These are phyloP conservation scores for Beverwykella pulmonaria DNA, from an alignment of 495 filamentous ascomycete genomes.

Conservation along the genomic window DNA sequence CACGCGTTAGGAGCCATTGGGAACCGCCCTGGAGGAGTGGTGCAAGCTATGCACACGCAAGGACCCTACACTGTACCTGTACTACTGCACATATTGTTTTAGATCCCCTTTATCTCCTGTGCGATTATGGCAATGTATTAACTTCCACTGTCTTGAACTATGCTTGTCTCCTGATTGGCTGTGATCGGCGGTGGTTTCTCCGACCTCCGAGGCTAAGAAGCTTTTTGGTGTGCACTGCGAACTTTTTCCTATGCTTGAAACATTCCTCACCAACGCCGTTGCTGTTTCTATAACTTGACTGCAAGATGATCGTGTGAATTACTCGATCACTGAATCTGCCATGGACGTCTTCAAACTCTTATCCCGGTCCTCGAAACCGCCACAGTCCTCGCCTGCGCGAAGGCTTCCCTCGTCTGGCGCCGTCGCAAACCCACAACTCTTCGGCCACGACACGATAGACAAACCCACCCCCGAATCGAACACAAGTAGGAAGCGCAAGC, in stretches of 20 bases:
- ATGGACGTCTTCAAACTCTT: slow-evolving; percentile 72
- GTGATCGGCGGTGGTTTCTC: slow-evolving; percentile 14
- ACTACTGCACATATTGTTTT: slow-evolving; percentile 41
- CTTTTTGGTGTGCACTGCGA: slow-evolving; percentile 14
- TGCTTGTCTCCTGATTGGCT: neutral
- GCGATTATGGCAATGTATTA: slow-evolving; percentile 32
- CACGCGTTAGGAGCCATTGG: neutral
- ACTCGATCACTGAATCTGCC: neutral
- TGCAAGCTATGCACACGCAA: slow-evolving; percentile 9
- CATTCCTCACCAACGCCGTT: neutral
- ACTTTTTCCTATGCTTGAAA: neutral
- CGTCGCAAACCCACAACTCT: slow-evolving; percentile 58
- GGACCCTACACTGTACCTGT: slow-evolving; percentile 39
- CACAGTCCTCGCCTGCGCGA: slow-evolving; percentile 39
- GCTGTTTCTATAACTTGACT: neutral
- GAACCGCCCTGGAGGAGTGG: neutral
- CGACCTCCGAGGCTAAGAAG: slow-evolving; percentile 13
- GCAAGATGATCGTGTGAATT: neutral
- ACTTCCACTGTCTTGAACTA: neutral
- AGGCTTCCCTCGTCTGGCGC: slow-evolving; percentile 58
- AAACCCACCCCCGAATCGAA: slow-evolving; percentile 35
- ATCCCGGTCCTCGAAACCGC: slow-evolving; percentile 61
- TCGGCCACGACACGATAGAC: slow-evolving; percentile 47
- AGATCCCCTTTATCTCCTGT: slow-evolving; percentile 36
- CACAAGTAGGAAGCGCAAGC: slow-evolving; percentile 42